Evolutionary conservation across 2,329 filamentous ascomycete species (phyloP).

Genomic region (Ambrosiella cleistominuta): DNA sequence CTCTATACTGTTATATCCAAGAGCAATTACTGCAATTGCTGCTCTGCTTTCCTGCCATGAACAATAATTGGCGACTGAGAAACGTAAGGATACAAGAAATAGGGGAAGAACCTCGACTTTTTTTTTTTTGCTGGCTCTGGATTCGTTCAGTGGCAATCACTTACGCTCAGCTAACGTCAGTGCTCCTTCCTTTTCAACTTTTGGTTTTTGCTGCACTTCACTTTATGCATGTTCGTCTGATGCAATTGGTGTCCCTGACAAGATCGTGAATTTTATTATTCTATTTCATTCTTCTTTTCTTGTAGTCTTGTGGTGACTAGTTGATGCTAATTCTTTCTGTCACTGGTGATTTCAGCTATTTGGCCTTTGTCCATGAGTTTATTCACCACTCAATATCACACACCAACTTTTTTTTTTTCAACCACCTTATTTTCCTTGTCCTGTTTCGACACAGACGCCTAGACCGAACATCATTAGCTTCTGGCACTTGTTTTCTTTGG

Average conservation of each 20-base stretch:
- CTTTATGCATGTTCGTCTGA: neutral
- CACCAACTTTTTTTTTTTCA: neutral
- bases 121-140: neutral
- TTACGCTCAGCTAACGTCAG: neutral
- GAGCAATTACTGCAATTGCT: neutral
- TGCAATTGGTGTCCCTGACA: neutral
- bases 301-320: neutral
- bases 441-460: neutral
- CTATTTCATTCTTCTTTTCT: neutral
- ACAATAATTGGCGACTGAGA: neutral
- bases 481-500: neutral
- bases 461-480: neutral
- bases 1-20: neutral
- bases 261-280: neutral
- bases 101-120: neutral
- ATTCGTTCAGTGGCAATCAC: neutral
- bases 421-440: neutral
- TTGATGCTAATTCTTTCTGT: too few species aligned
- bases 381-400: neutral
- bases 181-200: neutral
- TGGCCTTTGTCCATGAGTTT: too few species aligned
- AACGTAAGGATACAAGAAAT: neutral
- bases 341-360: too few species aligned
- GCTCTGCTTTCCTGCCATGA: neutral
- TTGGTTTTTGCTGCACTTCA: neutral